Evolutionary conservation across 345 rosid genomes (phyloP).

Genomic region (Mercurialis annua): DNA sequence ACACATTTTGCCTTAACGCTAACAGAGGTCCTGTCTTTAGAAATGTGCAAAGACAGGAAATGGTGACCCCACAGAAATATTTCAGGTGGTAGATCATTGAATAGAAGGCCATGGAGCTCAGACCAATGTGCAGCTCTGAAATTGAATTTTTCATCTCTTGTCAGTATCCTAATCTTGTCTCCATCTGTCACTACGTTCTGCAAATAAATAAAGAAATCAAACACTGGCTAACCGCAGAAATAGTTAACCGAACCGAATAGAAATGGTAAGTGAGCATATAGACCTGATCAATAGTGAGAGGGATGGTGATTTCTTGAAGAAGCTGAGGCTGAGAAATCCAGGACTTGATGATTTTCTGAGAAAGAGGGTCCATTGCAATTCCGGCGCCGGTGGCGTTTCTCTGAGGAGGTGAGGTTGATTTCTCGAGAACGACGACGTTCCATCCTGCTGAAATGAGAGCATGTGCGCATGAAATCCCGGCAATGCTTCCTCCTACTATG

Average conservation of each 20-base stretch:
- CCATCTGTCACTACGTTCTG: constrained; percentile 57
- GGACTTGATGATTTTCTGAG: constrained; percentile 46
- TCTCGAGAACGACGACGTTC: constrained; percentile 70
- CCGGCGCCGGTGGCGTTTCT: constrained; percentile 83
- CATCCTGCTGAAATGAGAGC: constrained; percentile 59
- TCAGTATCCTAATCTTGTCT: constrained; percentile 34
- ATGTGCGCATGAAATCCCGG: constrained; percentile 72
- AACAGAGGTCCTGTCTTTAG: constrained; percentile 41
- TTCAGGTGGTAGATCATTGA: constrained; percentile 38
- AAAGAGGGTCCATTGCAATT: too few species aligned
- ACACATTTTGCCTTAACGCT: constrained; percentile 44
- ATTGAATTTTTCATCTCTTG: constrained; percentile 61
- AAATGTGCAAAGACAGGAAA: constrained; percentile 44
- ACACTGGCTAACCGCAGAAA: too few species aligned
- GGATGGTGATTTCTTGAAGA: constrained; percentile 45
- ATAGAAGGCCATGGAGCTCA: constrained; percentile 56
- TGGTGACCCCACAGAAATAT: constrained; percentile 59
- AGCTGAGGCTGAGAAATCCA: constrained; percentile 53
- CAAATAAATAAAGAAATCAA: too few species aligned
- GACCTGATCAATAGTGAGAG: constrained; percentile 62
- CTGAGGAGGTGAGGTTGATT: constrained; percentile 47
- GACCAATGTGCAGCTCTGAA: constrained; percentile 79
- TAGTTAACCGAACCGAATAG: too few species aligned
- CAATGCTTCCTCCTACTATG: constrained; percentile 77
- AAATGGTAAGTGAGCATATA: too few species aligned